Percentiles rank a stretch among this genome's conserved stretches.
Evolutionary conservation across 2,329 filamentous ascomycete species (phyloP).

Genomic region (Plenodomus lindquistii): DNA sequence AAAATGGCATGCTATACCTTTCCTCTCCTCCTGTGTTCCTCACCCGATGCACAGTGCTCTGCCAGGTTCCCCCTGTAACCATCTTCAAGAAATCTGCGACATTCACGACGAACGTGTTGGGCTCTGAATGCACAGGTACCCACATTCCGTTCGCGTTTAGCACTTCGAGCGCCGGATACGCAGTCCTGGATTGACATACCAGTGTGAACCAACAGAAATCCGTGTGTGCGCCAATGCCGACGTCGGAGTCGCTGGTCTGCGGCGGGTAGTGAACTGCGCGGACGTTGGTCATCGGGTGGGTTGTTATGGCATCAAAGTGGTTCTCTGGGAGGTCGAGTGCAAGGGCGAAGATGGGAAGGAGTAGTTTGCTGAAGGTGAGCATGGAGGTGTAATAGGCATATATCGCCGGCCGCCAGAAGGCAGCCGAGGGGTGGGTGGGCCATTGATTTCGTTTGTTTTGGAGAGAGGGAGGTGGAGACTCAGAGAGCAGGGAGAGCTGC

Average conservation of each 20-base stretch:
- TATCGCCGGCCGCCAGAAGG: constrained; percentile 37
- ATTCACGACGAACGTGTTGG: constrained; percentile 47
- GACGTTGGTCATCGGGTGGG: constrained; percentile 49
- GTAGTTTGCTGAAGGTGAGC: constrained; percentile 34
- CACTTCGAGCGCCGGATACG: constrained; percentile 43
- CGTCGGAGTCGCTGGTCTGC: constrained; percentile 31
- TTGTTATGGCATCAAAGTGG: constrained; percentile 45
- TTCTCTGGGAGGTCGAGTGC: constrained; percentile 47
- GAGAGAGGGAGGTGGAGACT: constrained; percentile 14
- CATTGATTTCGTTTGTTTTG: constrained; percentile 35
- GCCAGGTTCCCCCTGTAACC: constrained; percentile 47
- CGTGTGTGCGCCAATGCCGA: constrained; percentile 49
- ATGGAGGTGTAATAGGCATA: constrained; percentile 39
- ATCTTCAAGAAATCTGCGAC: constrained; percentile 48
- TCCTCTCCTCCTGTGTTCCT: constrained; percentile 45
- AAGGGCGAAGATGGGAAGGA: constrained; percentile 44
- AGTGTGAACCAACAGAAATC: constrained; percentile 52
- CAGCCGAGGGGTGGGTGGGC: constrained; percentile 29
- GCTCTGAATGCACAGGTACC: constrained; percentile 44
- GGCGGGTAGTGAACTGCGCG: constrained; percentile 49
- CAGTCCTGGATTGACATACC: constrained; percentile 36
- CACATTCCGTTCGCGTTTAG: constrained; percentile 49
- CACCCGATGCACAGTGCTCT: constrained; percentile 48
- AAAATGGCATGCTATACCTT: constrained; percentile 49
- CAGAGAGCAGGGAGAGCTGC: constrained; percentile 28